Conservation (phyloP, 352 stramenopile species). For the Globisporangium paddicum region DNA sequence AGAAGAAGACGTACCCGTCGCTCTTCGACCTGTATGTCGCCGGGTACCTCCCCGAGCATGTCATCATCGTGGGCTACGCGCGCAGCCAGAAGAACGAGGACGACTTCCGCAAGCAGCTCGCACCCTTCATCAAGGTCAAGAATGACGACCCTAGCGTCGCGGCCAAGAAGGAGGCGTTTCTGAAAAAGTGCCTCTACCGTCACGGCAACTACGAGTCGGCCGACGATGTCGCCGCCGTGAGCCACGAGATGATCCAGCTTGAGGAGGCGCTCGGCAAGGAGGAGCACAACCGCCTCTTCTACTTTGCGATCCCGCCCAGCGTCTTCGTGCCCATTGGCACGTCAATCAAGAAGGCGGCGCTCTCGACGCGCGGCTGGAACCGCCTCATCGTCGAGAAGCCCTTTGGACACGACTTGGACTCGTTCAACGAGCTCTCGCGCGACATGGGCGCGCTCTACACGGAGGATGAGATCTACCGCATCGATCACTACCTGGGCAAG, state of each 20-base stretch:
- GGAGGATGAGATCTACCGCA: slow-evolving; percentile 94
- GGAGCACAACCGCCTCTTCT: slow-evolving; percentile 89
- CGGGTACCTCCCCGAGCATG: slow-evolving; percentile 77
- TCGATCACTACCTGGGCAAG: slow-evolving; percentile 97
- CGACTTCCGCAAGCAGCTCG: slow-evolving; percentile 82
- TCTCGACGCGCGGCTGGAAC: slow-evolving; percentile 91
- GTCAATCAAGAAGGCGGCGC: slow-evolving; percentile 89
- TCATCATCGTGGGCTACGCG: slow-evolving; percentile 85
- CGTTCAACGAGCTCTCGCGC: slow-evolving; percentile 88
- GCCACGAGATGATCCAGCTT: slow-evolving; percentile 61
- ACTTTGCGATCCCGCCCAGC: slow-evolving; percentile 96
- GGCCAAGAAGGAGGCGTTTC: slow-evolving; percentile 61
- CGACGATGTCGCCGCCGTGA: slow-evolving; percentile 71
- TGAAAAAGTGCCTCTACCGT: slow-evolving; percentile 75
- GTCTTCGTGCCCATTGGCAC: slow-evolving; percentile 93
- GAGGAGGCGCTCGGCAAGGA: slow-evolving; percentile 51
- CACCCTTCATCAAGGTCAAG: slow-evolving; percentile 58
- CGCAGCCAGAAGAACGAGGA: slow-evolving; percentile 71
- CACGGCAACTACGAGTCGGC: slow-evolving; percentile 79
- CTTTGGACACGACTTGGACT: slow-evolving; percentile 95
- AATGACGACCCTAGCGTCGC: slow-evolving; percentile 27
- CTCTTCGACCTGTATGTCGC: slow-evolving; percentile 84
- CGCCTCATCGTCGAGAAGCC: slow-evolving; percentile 98
- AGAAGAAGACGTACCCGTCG: slow-evolving; percentile 92
- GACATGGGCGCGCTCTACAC: slow-evolving; percentile 82